Percentiles rank a stretch among this genome's conserved stretches.
These are phyloP conservation scores for Conringia planisiliqua DNA, from an alignment of 345 rosid genomes.

Conservation along the genomic window DNA sequence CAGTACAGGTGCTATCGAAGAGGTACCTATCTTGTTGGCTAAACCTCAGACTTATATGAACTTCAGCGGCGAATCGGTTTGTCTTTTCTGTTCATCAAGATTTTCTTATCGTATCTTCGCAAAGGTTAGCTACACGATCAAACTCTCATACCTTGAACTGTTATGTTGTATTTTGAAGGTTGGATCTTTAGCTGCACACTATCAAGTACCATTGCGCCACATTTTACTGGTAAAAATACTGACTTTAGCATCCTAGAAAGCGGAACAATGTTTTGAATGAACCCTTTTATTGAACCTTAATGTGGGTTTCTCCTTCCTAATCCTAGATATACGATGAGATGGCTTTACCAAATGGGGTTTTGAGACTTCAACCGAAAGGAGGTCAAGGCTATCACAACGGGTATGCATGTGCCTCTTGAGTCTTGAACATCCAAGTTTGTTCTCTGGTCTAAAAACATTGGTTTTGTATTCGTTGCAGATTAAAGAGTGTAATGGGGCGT, in stretches of 20 bases:
- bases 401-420: conserved; percentile 38
- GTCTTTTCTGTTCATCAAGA: conserved; percentile 28
- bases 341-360: conserved; percentile 88
- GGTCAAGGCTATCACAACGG: conserved; percentile 92
- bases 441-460: neutral
- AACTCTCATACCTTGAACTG: neutral
- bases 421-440: neutral
- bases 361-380: conserved; percentile 83
- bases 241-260: neutral
- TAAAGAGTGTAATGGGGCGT: conserved; percentile 72
- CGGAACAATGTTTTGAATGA: neutral
- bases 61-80: conserved; percentile 88
- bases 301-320: conserved; percentile 38
- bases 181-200: conserved; percentile 89
- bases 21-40: conserved; percentile 77
- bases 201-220: conserved; percentile 87
- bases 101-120: neutral
- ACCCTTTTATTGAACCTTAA: neutral
- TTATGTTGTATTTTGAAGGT: conserved; percentile 44
- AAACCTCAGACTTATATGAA: conserved; percentile 96
- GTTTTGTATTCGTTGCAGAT: conserved; percentile 40
- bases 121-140: neutral
- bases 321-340: conserved; percentile 76
- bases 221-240: conserved; percentile 57
- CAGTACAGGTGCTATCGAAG: conserved; percentile 83